phyloP scores from a whole-genome alignment of 2,329 filamentous ascomycete species.

The Tolypocladium tundrense region DNA sequence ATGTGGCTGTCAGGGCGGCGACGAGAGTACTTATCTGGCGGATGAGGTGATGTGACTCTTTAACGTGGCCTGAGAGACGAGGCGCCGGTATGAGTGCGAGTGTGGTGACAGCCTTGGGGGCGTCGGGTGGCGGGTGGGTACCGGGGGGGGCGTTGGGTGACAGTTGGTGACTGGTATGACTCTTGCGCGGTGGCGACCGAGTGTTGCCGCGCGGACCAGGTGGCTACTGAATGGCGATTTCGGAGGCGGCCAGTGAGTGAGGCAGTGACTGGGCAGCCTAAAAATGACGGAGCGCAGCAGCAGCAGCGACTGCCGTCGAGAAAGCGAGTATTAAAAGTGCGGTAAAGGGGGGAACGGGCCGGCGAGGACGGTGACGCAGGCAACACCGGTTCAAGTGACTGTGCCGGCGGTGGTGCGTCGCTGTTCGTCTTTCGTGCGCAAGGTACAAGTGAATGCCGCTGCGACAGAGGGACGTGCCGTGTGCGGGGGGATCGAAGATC shows the following conservation, averaged over 20 bases:
- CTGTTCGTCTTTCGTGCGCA: constrained; percentile 17
- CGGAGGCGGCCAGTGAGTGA: constrained; percentile 20
- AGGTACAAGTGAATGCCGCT: constrained; percentile 44
- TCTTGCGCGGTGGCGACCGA: constrained; percentile 25
- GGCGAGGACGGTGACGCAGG: neutral
- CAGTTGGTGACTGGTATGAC: constrained; percentile 19
- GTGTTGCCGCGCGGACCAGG: constrained; percentile 19
- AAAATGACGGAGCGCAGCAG: neutral
- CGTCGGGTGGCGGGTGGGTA: constrained; percentile 9
- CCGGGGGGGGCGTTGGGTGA: constrained; percentile 10
- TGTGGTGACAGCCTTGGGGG: constrained; percentile 12
- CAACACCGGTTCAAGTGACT: neutral
- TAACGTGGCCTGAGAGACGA: constrained; percentile 23
- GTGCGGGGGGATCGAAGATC: constrained; percentile 2
- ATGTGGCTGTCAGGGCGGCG: constrained; percentile 11
- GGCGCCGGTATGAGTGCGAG: constrained; percentile 7
- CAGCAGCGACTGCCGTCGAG: neutral
- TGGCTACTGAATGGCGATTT: constrained; percentile 26
- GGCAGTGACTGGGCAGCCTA: constrained; percentile 8
- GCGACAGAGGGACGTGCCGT: constrained; percentile 12
- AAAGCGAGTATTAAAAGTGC: neutral
- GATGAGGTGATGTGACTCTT: constrained; percentile 22
- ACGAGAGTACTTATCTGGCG: constrained; percentile 19
- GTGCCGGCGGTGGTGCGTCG: neutral
- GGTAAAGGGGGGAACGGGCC: neutral